Conservation (phyloP, 2,329 filamentous ascomycete species). For the Nannizziopsis barbatae region DNA sequence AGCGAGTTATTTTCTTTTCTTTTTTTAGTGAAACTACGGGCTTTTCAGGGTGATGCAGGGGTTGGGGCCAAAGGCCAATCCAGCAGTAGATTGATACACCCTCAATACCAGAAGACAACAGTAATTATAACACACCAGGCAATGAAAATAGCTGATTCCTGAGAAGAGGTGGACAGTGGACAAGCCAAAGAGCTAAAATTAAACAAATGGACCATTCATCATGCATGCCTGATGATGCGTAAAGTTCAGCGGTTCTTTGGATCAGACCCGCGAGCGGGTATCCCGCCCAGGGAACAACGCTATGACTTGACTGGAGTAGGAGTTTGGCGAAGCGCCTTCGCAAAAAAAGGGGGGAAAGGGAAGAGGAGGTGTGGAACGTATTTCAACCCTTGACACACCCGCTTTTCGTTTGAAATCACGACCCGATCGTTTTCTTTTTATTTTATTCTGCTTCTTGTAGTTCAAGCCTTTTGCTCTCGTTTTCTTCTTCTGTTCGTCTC, state of each 20-base stretch:
- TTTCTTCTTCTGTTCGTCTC: neutral
- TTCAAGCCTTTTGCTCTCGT: neutral
- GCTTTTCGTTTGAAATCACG: too few relatives aligned
- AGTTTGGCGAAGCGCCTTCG: neutral
- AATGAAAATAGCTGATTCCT: neutral
- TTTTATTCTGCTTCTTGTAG: neutral
- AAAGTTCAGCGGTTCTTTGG: constrained; percentile 3
- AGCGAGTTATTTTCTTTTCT: too few relatives aligned
- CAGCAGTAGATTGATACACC: too few relatives aligned
- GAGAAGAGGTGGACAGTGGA: neutral
- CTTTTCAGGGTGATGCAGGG: too few relatives aligned
- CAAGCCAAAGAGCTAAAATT: neutral
- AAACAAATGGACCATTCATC: neutral
- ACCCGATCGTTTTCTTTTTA: neutral
- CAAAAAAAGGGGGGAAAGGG: neutral
- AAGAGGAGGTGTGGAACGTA: neutral
- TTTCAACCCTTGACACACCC: too few relatives aligned
- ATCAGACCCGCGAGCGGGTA: constrained; percentile 8
- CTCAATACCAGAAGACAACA: too few relatives aligned
- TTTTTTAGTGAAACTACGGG: too few relatives aligned
- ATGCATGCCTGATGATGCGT: neutral
- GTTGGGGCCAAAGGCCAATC: too few relatives aligned
- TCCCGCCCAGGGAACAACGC: constrained; percentile 5
- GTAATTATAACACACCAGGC: too few relatives aligned
- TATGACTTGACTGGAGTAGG: too few relatives aligned